Conservation (phyloP, 176 grass and related monocot species). For the Ananas comosus region DNA sequence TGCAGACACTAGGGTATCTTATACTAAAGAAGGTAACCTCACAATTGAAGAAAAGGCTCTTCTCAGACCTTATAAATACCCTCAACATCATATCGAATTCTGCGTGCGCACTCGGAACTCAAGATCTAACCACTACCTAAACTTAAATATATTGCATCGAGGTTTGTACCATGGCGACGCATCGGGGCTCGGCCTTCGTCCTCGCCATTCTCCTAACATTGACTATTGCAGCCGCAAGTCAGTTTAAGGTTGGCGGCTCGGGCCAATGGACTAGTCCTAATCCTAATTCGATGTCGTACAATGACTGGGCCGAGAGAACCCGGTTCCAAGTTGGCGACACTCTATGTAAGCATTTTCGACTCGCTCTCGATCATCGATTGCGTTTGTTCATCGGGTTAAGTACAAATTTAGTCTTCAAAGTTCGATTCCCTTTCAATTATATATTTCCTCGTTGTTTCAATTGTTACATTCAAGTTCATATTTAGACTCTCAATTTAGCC, state of each 20-base stretch:
- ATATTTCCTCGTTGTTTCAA: too few species aligned
- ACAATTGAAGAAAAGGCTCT: conserved; percentile 24
- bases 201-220: conserved; percentile 26
- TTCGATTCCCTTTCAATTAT: too few species aligned
- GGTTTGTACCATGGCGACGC: conserved; percentile 31
- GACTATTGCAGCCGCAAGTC: conserved; percentile 35
- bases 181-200: conserved; percentile 24
- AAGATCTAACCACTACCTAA: neutral
- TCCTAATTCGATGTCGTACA: conserved; percentile 32
- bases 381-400: too few species aligned
- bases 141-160: too few species aligned
- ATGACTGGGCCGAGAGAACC: conserved; percentile 61
- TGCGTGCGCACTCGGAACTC: neutral
- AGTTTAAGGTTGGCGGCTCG: conserved; percentile 68
- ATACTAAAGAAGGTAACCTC: conserved; percentile 25
- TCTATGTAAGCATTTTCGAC: conserved; percentile 32
- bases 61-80: conserved; percentile 12
- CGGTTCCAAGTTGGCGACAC: conserved; percentile 74
- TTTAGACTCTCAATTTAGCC: too few species aligned
- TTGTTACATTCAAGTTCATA: too few species aligned
- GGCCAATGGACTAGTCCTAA: conserved; percentile 47
- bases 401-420: too few species aligned
- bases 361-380: neutral
- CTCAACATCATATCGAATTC: neutral
- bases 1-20: conserved; percentile 23